These are phyloP conservation scores for Jackrogersella multiformis DNA, from an alignment of 495 filamentous ascomycete species.

Conservation along the genomic window DNA sequence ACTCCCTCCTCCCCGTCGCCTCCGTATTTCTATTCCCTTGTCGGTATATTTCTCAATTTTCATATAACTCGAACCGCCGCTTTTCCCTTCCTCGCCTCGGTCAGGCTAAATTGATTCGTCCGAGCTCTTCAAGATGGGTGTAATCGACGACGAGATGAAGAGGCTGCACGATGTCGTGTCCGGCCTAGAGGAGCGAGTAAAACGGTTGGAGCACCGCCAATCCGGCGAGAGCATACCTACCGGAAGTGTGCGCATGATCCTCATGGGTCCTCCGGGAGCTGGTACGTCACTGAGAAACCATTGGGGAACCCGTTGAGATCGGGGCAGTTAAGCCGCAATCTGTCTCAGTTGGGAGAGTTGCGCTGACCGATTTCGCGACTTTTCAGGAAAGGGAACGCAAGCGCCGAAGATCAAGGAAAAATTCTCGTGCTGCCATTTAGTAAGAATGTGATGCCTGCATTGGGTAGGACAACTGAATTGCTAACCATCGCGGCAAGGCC, in stretches of 20 bases:
- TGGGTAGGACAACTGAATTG: slow-evolving; percentile 3
- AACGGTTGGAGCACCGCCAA: slow-evolving; percentile 74
- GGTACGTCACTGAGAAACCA: slow-evolving; percentile 65
- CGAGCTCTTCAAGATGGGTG: slow-evolving; percentile 72
- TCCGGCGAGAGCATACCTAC: slow-evolving; percentile 61
- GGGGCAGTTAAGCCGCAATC: slow-evolving; percentile 2
- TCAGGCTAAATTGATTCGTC: slow-evolving; percentile 47
- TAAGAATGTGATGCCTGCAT: slow-evolving; percentile 58
- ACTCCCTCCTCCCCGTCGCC: slow-evolving; percentile 24
- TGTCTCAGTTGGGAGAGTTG: slow-evolving; percentile 11
- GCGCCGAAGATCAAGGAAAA: slow-evolving; percentile 97
- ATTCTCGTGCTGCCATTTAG: slow-evolving; percentile 95
- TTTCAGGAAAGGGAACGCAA: slow-evolving; percentile 96
- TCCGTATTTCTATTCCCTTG: slow-evolving; percentile 30
- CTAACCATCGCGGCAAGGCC: slow-evolving; percentile 65
- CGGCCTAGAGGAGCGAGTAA: slow-evolving; percentile 84
- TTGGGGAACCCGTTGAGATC: slow-evolving; percentile 3
- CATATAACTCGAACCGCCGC: slow-evolving; percentile 5
- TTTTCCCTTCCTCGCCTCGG: slow-evolving; percentile 46
- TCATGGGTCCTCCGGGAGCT: slow-evolving; percentile 97
- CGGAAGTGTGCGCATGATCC: slow-evolving; percentile 86
- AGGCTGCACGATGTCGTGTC: slow-evolving; percentile 79
- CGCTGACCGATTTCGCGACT: slow-evolving; percentile 44
- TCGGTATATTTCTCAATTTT: slow-evolving; percentile 23
- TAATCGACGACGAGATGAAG: slow-evolving; percentile 81